Conservation (phyloP, 2,329 filamentous ascomycete species). For the Orbilia oligospora region DNA sequence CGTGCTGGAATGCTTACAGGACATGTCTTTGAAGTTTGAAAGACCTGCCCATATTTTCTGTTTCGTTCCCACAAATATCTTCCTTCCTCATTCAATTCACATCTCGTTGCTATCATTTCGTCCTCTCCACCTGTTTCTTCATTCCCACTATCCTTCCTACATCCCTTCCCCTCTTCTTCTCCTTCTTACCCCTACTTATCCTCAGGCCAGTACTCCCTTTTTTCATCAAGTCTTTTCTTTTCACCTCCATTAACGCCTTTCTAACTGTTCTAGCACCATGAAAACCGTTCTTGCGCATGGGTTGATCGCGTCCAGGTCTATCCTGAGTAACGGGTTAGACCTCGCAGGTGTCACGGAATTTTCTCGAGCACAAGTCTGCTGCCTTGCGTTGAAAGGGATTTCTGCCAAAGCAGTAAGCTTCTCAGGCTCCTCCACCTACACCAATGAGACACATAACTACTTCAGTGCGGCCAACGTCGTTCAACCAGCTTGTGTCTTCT, state of each 20-base stretch:
- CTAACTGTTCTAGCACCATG: not conserved
- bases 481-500: slow-evolving; percentile 31
- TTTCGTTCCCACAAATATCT: not conserved
- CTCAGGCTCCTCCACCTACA: not conserved
- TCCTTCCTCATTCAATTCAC: not conserved
- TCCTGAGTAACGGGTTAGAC: not conserved
- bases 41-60: not conserved
- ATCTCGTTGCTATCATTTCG: not conserved
- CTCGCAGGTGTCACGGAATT: not conserved
- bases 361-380: slow-evolving; percentile 24
- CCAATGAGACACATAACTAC: slow-evolving; percentile 24
- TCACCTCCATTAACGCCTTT: not conserved
- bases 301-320: not conserved
- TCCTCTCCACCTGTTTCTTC: not conserved
- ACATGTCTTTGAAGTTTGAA: not conserved
- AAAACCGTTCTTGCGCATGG: not conserved
- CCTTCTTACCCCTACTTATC: not conserved
- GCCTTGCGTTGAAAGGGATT: slow-evolving; percentile 15
- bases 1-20: too few species aligned
- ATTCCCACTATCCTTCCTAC: not conserved
- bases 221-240: too few species aligned
- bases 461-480: slow-evolving; percentile 34
- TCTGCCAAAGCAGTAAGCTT: slow-evolving; percentile 7
- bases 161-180: too few species aligned
- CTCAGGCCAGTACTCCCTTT: too few species aligned